These are phyloP conservation scores for Sisymbrium irio DNA, from an alignment of 345 rosid genomes.

Conservation along the genomic window DNA sequence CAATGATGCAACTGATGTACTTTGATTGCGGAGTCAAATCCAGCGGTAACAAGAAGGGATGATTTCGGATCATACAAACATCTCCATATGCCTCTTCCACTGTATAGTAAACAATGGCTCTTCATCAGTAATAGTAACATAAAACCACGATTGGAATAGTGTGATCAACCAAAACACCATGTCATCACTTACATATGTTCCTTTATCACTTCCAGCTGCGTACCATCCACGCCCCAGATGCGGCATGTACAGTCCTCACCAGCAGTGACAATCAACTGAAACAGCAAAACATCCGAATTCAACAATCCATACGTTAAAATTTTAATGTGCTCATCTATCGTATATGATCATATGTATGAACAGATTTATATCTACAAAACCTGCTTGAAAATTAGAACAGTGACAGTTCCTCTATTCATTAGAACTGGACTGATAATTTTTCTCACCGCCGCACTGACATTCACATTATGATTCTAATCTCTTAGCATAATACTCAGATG, in stretches of 20 bases:
- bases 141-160: neutral
- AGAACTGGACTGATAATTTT: slow-evolving; percentile 16
- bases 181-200: slow-evolving; percentile 73
- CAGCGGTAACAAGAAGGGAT: slow-evolving; percentile 83
- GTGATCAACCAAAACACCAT: slow-evolving; percentile 6
- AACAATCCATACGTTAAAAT: neutral
- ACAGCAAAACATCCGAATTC: neutral
- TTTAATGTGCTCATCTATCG: neutral
- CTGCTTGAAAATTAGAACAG: neutral
- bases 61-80: slow-evolving; percentile 84
- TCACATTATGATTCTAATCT: slow-evolving; percentile 2
- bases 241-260: slow-evolving; percentile 96
- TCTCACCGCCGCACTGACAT: neutral
- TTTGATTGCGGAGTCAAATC: slow-evolving; percentile 89
- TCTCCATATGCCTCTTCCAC: slow-evolving; percentile 99
- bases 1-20: slow-evolving; percentile 56
- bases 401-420: too few relatives aligned
- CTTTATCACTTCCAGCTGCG: slow-evolving; percentile 68
- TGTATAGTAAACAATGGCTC: slow-evolving; percentile 35
- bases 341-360: neutral
- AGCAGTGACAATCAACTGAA: slow-evolving; percentile 79
- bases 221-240: slow-evolving; percentile 77
- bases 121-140: neutral
- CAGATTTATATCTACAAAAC: neutral
- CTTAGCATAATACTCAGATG: neutral